phyloP scores from a whole-genome alignment of 2,329 filamentous ascomycete genomes.

The Monilinia fructicola region DNA sequence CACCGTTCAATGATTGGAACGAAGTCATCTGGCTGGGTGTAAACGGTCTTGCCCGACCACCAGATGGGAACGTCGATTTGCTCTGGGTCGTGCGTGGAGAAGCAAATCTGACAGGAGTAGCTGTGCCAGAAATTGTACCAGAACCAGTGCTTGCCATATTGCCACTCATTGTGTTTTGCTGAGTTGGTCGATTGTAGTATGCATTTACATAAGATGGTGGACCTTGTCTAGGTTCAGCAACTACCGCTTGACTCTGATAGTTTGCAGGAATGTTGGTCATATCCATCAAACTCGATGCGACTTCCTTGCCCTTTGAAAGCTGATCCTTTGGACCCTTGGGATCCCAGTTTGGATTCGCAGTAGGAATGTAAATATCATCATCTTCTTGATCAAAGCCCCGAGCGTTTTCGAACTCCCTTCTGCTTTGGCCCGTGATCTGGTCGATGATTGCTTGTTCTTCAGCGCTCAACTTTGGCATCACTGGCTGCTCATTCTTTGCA shows the following conservation, averaged over 20 bases:
- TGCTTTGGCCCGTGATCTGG: not conserved
- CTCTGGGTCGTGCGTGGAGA: constrained; percentile 16
- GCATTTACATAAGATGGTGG: constrained; percentile 7
- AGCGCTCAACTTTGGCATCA: constrained; percentile 8
- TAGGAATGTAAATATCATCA: constrained; percentile 8
- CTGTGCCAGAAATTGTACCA: not conserved
- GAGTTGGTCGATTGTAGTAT: constrained; percentile 16
- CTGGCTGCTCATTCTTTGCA: not conserved
- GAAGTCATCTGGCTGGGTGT: constrained; percentile 16
- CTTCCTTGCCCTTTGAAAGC: constrained; percentile 6
- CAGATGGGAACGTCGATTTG: constrained; percentile 12
- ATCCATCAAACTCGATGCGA: not conserved
- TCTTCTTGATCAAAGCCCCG: constrained; percentile 14
- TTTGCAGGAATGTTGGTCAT: not conserved
- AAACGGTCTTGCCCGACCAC: constrained; percentile 19
- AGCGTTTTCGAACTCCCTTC: constrained; percentile 13
- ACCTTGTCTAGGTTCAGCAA: not conserved
- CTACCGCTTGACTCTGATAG: not conserved
- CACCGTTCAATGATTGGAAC: constrained; percentile 13
- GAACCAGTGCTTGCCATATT: not conserved
- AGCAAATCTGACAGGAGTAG: constrained; percentile 4
- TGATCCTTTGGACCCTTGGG: not conserved
- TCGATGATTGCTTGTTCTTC: constrained; percentile 6
- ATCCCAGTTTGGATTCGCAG: constrained; percentile 1
- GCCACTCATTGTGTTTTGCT: not conserved